Evolutionary conservation across 23 red algal species (phyloP).

Genomic region (Chondrus crispus): DNA sequence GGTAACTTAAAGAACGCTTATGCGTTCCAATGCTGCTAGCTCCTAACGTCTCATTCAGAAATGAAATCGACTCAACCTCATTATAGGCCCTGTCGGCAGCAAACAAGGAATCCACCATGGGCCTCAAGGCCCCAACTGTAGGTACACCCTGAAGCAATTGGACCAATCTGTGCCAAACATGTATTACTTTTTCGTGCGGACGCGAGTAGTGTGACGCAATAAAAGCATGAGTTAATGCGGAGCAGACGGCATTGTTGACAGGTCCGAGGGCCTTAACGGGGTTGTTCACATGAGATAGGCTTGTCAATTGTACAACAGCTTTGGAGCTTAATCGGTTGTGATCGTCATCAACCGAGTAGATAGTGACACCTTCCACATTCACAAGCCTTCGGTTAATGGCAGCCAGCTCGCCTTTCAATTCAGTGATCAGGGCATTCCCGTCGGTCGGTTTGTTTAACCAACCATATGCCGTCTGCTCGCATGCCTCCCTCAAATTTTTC

Average conservation of each 20-base stretch:
- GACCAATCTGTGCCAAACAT: slow-evolving; percentile 5
- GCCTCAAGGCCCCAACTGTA: not conserved
- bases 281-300: slow-evolving; percentile 10
- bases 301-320: not conserved
- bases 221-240: slow-evolving; percentile 1
- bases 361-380: not conserved
- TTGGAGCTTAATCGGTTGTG: not conserved
- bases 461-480: not conserved
- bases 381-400: not conserved
- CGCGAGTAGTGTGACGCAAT: not conserved
- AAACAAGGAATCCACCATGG: slow-evolving; percentile 21
- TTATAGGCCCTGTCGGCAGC: slow-evolving; percentile 8
- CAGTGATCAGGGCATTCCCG: not conserved
- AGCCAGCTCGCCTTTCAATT: not conserved
- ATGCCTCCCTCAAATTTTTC: not conserved
- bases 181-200: not conserved
- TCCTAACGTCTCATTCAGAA: not conserved
- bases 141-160: slow-evolving; percentile 10
- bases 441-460: not conserved
- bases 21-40: slow-evolving; percentile 26
- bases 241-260: slow-evolving; percentile 11
- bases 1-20: not conserved
- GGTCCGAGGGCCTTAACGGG: slow-evolving; percentile 4
- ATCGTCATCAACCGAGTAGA: slow-evolving; percentile 9
- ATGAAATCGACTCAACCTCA: not conserved